These are phyloP conservation scores for Alternaria alternata DNA, from an alignment of 2,329 filamentous ascomycete genomes.

Conservation along the genomic window DNA sequence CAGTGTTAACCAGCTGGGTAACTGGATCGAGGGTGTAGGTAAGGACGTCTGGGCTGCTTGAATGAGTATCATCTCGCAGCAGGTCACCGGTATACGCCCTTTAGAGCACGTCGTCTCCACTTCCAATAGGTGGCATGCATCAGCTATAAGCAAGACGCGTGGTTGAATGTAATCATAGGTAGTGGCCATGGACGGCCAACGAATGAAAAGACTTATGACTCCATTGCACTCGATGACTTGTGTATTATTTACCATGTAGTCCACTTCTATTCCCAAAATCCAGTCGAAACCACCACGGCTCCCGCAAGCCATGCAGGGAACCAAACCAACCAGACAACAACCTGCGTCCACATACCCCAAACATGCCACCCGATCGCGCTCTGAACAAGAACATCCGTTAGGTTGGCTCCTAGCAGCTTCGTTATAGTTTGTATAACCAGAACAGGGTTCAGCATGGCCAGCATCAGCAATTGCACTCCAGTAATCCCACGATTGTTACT, in stretches of 20 bases:
- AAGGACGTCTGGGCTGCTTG: constrained; percentile 92
- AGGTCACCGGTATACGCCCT: background rate
- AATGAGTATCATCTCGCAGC: constrained; percentile 2
- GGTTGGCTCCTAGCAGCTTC: constrained; percentile 47
- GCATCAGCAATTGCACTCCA: constrained; percentile 22
- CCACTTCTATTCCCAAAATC: constrained; percentile 22
- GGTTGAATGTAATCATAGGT: constrained; percentile 30
- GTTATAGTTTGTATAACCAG: constrained; percentile 42
- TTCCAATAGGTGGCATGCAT: constrained; percentile 5
- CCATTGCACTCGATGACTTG: background rate
- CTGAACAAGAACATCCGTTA: constrained; percentile 67
- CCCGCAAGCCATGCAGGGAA: constrained; percentile 88
- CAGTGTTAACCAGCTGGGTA: constrained; percentile 93
- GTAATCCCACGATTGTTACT: constrained; percentile 16
- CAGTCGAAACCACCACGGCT: constrained; percentile 39
- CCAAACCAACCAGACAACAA: constrained; percentile 95
- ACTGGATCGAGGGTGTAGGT: constrained; percentile 94
- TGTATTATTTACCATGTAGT: background rate
- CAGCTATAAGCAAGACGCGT: constrained; percentile 13
- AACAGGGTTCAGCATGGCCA: constrained; percentile 45
- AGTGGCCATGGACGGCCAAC: constrained; percentile 17
- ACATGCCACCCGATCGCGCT: constrained; percentile 90
- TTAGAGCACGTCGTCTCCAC: constrained; percentile 4
- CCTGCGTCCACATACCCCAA: constrained; percentile 86
- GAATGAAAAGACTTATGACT: constrained; percentile 26